These are phyloP conservation scores for Pyrus betulifolia DNA, from an alignment of 306 rosid genomes.

Conservation along the genomic window DNA sequence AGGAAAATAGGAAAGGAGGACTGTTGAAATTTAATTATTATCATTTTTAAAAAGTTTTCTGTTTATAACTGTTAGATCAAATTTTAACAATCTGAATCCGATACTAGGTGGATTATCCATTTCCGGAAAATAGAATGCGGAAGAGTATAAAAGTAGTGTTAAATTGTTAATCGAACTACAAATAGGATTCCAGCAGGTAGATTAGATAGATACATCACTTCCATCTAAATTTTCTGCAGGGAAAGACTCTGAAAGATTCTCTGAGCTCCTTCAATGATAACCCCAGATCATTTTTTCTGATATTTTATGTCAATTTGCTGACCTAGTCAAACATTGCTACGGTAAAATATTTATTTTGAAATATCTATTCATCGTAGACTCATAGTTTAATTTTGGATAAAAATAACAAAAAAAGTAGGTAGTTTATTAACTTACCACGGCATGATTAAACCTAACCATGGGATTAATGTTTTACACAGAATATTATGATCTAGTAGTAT, in stretches of 20 bases:
- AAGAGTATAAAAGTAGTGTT: not conserved
- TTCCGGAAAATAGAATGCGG: not conserved
- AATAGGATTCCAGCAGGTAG: not conserved
- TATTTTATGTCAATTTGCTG: not conserved
- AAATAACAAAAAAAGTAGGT: not conserved
- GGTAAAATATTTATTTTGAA: not conserved
- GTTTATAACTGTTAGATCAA: no score
- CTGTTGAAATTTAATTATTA: no score
- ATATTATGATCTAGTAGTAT: no score
- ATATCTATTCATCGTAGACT: not conserved
- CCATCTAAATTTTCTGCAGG: not conserved
- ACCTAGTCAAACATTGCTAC: constrained; percentile 10
- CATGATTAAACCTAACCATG: constrained; percentile 12
- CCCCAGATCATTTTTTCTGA: not conserved
- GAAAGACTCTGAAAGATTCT: constrained; percentile 24
- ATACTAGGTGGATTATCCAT: no score
- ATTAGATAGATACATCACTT: not conserved
- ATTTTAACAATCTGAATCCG: no score
- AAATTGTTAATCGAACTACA: not conserved
- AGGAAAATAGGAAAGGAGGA: not conserved
- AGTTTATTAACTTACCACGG: not conserved
- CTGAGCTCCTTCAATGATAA: constrained; percentile 12
- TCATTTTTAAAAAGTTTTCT: accelerated
- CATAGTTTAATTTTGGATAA: not conserved
- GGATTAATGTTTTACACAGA: no score